Conservation (phyloP, 2,329 filamentous ascomycete species). For the Monosporascus sp. region DNA sequence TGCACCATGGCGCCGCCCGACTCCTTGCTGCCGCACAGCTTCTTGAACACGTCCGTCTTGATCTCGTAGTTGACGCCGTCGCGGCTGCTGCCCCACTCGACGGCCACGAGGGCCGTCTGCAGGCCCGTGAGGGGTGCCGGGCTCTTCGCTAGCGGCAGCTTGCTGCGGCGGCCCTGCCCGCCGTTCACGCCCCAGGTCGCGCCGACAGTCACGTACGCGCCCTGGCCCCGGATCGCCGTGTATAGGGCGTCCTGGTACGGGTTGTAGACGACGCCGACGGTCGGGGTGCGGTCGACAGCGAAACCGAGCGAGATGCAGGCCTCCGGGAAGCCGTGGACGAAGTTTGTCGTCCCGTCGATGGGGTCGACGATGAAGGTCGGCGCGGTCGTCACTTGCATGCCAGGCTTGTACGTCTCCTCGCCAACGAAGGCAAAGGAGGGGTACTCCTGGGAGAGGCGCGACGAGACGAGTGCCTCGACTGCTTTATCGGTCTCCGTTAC, state of each 20-base stretch:
- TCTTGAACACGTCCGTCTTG: constrained; percentile 61
- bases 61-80: constrained; percentile 65
- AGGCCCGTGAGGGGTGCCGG: constrained; percentile 55
- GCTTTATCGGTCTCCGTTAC: constrained; percentile 64
- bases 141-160: constrained; percentile 39
- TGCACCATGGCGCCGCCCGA: constrained; percentile 72
- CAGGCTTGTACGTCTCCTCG: constrained; percentile 71
- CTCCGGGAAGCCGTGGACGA: constrained; percentile 69
- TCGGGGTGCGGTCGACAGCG: constrained; percentile 54
- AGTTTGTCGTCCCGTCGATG: constrained; percentile 79
- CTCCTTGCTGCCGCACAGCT: constrained; percentile 52
- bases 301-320: constrained; percentile 75
- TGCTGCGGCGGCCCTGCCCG: constrained; percentile 29
- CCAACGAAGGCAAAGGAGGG: constrained; percentile 61
- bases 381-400: constrained; percentile 52
- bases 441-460: constrained; percentile 45
- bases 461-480: constrained; percentile 57
- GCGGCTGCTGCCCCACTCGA: constrained; percentile 69
- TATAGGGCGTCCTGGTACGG: constrained; percentile 67
- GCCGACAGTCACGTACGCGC: constrained; percentile 52
- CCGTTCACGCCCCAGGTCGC: constrained; percentile 33
- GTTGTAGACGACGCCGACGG: constrained; percentile 74
- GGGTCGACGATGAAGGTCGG: constrained; percentile 80
- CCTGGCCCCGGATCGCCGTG: constrained; percentile 62
- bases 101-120: constrained; percentile 57